Base-by-base conservation (phyloP, 2,329 filamentous ascomycete species). In the Aspergillus japonicus region DNA sequence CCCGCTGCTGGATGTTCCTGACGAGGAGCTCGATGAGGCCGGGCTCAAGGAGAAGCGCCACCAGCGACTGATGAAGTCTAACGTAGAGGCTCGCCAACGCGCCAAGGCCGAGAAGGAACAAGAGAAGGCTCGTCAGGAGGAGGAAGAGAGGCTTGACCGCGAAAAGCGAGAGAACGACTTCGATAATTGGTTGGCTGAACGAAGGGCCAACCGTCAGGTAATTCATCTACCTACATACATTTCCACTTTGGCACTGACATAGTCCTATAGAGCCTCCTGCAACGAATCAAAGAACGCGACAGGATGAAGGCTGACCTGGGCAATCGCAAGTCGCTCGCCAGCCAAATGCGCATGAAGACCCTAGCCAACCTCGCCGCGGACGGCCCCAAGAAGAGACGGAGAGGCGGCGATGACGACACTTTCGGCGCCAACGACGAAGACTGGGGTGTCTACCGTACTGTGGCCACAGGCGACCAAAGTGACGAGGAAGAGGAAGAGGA, bases 381-480 rank as follows among this genome's bases (percentile, higher is more conserved):
- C 75, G 88, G 86, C 5, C 92, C 94, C 6, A 82, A 82, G 64
- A 92, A 93, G 74, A 96, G 96, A 76, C 86, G 94, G 14, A 87
- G 93, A 19, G 92, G 92, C 7, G 91, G 89, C 4, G 94, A 98
- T 72, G 95, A 99, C 69, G 95, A 99, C 73, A 92, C 91, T 61
- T 99, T 99, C 72, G 95, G 95, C 58, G 93, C 93, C 53, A 94
- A 99, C 74, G 95, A 99, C 71, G 93, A 96, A 59, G 95, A 99
- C 75, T 99, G 95, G 95, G 92, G 92, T 59, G 92, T 99, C 14
- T 99, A 99, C 77, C 89, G 95, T 56, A 91, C 91, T 47, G 96
- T 98, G 59, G 91, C 92, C 2, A 92, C 90, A 0, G 92, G 92
- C 7, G 85, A 85, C 16, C 83, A 83, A 66, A 91, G 89, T 71